Evolutionary conservation across 306 rosid genomes (phyloP), one percentile per base, ranked within the genome.

Genomic region (Cicer pinnatifidum): DNA sequence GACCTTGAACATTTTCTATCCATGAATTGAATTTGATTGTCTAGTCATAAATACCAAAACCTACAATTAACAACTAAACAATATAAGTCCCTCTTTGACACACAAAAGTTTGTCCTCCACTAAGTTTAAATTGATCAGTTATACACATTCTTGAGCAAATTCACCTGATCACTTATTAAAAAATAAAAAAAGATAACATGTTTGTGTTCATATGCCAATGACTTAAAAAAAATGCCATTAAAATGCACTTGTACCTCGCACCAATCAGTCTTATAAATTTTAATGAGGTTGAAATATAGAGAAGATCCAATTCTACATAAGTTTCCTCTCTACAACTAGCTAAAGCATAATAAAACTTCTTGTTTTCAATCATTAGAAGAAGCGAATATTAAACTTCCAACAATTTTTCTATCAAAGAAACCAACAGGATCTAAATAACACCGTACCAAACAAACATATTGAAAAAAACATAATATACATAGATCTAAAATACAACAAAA

Each of bases 341-440:
- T 35, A 52, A 62, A 71, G 13, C 13, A 41, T 59, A 33, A 17
- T 19, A 53, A 61, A 45, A 50, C 45, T 12, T 23, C 9, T 5
- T 19, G 33, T 52, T 33, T 71, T 43, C 52, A 78, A 71, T 63
- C 44, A 78, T 50, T 8, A 11, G 41, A 54, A 35, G 33, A 7
- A 77, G 51, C 41, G 37, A 50, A 62, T 9, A 37, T 11, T 60
- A 66, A 67, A 37, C 72, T 66, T 28, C 65, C 39, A 15, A 52
- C 15, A 75, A 65, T 15, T 56, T 50, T 16, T 5, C 75, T 6
- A 11, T 6, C 72, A 75, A 66, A n/a, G 20, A 45, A 19, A 79
- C 69, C 54, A 56, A 65, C 43, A 54, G 75, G 80, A 80, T 77
- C 71, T 47, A 16, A 38, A 47, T 60, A 38, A 17, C 40, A 56